Base-by-base conservation (phyloP, 2,329 filamentous ascomycete species). In the Lasiodiplodia citricola region DNA sequence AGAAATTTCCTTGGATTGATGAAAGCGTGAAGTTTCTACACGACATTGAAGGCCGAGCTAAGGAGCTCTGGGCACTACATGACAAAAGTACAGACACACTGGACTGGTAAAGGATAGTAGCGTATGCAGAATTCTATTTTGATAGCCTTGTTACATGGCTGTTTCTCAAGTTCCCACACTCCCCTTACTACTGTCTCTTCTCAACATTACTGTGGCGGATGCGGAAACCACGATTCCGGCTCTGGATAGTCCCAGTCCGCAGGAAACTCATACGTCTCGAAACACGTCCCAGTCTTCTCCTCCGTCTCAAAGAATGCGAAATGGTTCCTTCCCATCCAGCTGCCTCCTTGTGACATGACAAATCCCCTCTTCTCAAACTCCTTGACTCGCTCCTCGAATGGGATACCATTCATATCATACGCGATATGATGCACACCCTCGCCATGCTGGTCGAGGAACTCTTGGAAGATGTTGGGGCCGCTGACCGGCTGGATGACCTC, bases 1-100 rank as follows among this genome's bases (percentile, higher is more conserved):
- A 85, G 64, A 87, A 93, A 70, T 97, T 92, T 23, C 95, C 96
- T 2, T 98, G 95, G 95, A 83, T 98, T 72, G 93, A 97, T 76
- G 96, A 41, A 14, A 41, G 38, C 2, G 38, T 41, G 38, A 16
- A 16, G 38, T 41, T 41, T 16, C 38, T 41, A 16, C 38, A 41
- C 14, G 13, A 41, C 13, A 41, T 41, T 41, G 38, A 41, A 41
- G 38, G 38, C 8, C 38, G 38, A 41, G 38, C 38, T 1, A 41
- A 16, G 38, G 38, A 41, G 38, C 38, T 41, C 16, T 41, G 11
- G 38, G 38, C 38, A 41, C 14, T 41, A 41, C 38, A 16, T 14
- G 5, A 16, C 13, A 41, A 41, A 16, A 41, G 38, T 16, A 41
- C 38, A 10, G 38, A 41, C 38, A 41, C 4, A 2, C 10, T 41